Evolutionary conservation across 129 eudicot genomes (phyloP).

Genomic region (Artemisia annua): DNA sequence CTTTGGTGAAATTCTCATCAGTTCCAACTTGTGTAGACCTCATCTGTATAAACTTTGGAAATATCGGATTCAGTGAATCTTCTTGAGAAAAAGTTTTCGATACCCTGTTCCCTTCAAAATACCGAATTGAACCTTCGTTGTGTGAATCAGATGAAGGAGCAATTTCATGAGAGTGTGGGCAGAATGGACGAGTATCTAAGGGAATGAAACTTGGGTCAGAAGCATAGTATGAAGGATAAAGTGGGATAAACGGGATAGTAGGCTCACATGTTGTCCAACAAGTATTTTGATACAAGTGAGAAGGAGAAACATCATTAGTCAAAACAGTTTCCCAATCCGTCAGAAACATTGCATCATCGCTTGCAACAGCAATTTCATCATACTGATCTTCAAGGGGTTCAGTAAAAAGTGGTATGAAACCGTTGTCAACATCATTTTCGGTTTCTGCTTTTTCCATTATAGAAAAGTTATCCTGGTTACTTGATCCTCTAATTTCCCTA

Average conservation of each 20-base stretch:
- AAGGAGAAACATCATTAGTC: background rate
- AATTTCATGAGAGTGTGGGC: constrained; percentile 27
- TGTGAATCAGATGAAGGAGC: constrained; percentile 3
- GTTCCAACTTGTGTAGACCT: too few species aligned
- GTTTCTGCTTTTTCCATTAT: constrained; percentile 12
- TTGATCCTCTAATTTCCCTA: constrained; percentile 18
- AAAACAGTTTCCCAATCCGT: constrained; percentile 15
- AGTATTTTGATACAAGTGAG: constrained; percentile 17
- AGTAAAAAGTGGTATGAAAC: constrained; percentile 15
- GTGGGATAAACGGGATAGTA: constrained; percentile 22
- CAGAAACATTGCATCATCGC: constrained; percentile 17
- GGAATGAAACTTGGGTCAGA: constrained; percentile 23
- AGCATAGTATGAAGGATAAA: constrained; percentile 20
- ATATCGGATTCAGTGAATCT: too few species aligned
- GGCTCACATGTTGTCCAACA: constrained; percentile 29
- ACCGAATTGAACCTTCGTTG: constrained; percentile 18
- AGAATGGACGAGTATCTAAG: constrained; percentile 20
- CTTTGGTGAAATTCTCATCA: too few species aligned
- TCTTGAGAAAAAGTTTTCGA: too few species aligned
- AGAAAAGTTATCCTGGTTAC: constrained; percentile 25
- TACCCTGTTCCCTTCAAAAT: constrained; percentile 10
- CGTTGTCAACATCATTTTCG: constrained; percentile 16
- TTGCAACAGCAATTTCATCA: constrained; percentile 18
- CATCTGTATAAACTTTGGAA: too few species aligned
- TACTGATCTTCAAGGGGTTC: constrained; percentile 20